A percentile compares a stretch with the other conserved stretches of the same genome.
phyloP scores from a whole-genome alignment of 768 basidiomycete species.

The Sarcomyxa edulis region DNA sequence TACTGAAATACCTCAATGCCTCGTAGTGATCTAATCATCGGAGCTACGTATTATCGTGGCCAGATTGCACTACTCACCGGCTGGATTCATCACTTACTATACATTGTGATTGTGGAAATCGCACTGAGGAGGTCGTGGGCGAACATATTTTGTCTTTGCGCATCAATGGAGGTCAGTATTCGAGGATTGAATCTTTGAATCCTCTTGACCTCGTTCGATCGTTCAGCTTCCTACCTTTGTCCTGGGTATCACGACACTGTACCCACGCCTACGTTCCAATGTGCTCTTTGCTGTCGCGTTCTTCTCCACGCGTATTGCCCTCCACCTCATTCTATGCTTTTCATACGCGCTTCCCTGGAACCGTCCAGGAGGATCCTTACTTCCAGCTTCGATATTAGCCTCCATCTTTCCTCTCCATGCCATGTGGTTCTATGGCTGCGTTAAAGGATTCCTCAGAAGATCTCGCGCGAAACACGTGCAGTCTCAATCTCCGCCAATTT shows the following conservation, averaged over 20 bases:
- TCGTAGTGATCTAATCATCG: conserved; percentile 39
- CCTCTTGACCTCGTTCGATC: neutral
- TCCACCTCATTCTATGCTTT: conserved; percentile 35
- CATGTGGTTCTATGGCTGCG: conserved; percentile 46
- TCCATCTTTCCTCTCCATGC: conserved; percentile 45
- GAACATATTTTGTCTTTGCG: conserved; percentile 38
- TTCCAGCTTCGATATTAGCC: conserved; percentile 33
- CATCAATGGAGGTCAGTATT: conserved; percentile 40
- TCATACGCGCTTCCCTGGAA: conserved; percentile 21
- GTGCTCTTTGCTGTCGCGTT: conserved; percentile 43
- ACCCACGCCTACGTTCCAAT: conserved; percentile 40
- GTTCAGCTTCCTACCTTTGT: conserved; percentile 48
- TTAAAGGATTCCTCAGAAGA: conserved; percentile 39
- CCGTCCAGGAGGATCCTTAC: conserved; percentile 25
- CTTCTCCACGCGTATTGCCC: conserved; percentile 44
- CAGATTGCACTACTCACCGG: conserved; percentile 47
- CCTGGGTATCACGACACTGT: conserved; percentile 39
- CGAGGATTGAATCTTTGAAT: neutral
- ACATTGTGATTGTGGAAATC: conserved; percentile 36
- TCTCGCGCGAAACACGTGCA: too few relatives aligned
- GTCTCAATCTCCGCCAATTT: too few relatives aligned
- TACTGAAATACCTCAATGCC: conserved; percentile 7
- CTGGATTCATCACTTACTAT: conserved; percentile 46
- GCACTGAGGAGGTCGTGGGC: conserved; percentile 27
- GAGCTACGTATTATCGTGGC: conserved; percentile 38